A percentile compares a stretch with the other conserved stretches of the same genome.
These are phyloP conservation scores for Amylocystis lapponica DNA, from an alignment of 768 basidiomycete species.

Conservation along the genomic window DNA sequence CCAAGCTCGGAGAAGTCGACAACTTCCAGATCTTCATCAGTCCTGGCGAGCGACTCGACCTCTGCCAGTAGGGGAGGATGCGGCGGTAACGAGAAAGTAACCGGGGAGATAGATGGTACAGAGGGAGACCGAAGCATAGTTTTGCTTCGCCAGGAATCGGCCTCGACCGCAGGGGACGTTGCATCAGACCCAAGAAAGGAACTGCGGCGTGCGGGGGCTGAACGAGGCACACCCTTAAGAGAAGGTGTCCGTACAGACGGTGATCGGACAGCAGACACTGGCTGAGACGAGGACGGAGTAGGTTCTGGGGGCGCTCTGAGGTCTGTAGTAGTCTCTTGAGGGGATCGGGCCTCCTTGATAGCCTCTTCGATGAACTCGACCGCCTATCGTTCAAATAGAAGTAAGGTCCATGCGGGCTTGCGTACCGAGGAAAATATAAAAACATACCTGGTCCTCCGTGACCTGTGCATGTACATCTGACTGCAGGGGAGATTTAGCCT, in stretches of 20 bases:
- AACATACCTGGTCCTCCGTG: constrained; percentile 15
- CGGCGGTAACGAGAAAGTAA: constrained; percentile 19
- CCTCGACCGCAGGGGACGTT: constrained; percentile 32
- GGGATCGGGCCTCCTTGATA: too few relatives aligned
- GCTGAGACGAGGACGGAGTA: constrained; percentile 6
- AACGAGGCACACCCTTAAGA: constrained; percentile 22
- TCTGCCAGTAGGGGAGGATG: constrained; percentile 29
- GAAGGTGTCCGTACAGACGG: constrained; percentile 29
- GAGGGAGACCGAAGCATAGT: constrained; percentile 26
- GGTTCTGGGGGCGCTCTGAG: too few relatives aligned
- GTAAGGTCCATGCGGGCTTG: too few relatives aligned
- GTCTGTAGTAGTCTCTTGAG: too few relatives aligned
- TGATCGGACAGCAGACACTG: constrained; percentile 3
- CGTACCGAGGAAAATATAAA: too few relatives aligned
- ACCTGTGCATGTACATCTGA: constrained; percentile 10
- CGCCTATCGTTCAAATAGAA: too few relatives aligned
- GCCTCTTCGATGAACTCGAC: constrained; percentile 44
- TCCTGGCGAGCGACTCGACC: constrained; percentile 33
- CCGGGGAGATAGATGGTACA: constrained; percentile 29
- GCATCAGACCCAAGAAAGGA: constrained; percentile 7
- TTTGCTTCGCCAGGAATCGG: constrained; percentile 64
- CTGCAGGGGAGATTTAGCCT: too few relatives aligned
- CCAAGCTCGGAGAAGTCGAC: constrained; percentile 77
- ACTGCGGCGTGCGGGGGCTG: constrained; percentile 21
- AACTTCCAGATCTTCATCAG: constrained; percentile 66